Conservation (phyloP, 1,139 yeast genomes). For the Pichia sp. region DNA sequence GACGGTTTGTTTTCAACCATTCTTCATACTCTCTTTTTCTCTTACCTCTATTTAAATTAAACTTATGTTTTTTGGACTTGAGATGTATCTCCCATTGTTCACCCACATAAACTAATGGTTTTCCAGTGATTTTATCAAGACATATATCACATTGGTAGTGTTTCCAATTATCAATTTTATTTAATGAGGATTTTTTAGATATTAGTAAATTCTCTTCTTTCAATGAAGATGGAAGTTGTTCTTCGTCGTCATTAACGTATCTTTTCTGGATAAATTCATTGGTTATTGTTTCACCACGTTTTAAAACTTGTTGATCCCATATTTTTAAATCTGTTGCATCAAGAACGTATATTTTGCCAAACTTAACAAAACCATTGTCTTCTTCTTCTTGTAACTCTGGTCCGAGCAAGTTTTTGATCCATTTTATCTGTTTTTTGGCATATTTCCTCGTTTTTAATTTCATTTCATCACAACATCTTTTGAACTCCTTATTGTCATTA, state of each 20-base stretch:
- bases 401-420: constrained; percentile 73
- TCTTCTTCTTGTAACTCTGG: constrained; percentile 53
- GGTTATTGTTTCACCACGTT: constrained; percentile 50
- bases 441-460: constrained; percentile 79
- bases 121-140: constrained; percentile 43
- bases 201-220: constrained; percentile 17
- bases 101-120: constrained; percentile 64
- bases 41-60: constrained; percentile 35
- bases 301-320: constrained; percentile 43
- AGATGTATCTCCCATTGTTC: constrained; percentile 66
- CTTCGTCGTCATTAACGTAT: constrained; percentile 17
- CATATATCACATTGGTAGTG: constrained; percentile 68
- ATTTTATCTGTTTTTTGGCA: constrained; percentile 85
- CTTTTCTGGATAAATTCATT: constrained; percentile 33
- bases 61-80: constrained; percentile 57
- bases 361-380: constrained; percentile 43
- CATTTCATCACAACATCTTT: constrained; percentile 63
- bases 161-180: constrained; percentile 43
- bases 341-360: constrained; percentile 60
- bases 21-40: constrained; percentile 40
- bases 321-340: constrained; percentile 64
- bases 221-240: constrained; percentile 43
- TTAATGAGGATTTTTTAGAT: constrained; percentile 11
- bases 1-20: constrained; percentile 31
- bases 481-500: constrained; percentile 28